Evolutionary conservation across 345 rosid genomes (phyloP).

Genomic region (Anacardium occidentale): DNA sequence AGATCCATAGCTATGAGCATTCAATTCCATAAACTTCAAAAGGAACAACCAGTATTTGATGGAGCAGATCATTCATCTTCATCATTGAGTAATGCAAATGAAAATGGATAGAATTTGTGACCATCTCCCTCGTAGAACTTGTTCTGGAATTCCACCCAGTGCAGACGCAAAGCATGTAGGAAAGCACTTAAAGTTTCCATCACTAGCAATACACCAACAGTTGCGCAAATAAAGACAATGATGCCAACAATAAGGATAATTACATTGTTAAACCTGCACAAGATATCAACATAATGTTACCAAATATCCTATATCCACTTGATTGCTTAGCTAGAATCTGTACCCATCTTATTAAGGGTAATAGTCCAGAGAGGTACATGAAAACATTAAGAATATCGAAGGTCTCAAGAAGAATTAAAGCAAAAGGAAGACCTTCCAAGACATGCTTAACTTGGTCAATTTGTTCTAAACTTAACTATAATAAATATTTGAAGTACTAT

Average conservation of each 20-base stretch:
- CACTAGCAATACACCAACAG: conserved; percentile 87
- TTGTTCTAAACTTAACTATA: background rate
- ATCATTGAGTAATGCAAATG: conserved; percentile 46
- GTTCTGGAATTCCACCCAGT: conserved; percentile 97
- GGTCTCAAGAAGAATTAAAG: background rate
- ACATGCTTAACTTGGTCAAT: background rate
- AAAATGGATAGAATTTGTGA: conserved; percentile 78
- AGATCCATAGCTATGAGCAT: conserved; percentile 27
- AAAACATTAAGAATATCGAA: background rate
- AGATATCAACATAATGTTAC: conserved; percentile 4
- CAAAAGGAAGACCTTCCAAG: background rate
- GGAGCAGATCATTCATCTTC: conserved; percentile 57
- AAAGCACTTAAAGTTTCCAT: conserved; percentile 99
- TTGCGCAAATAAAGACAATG: conserved; percentile 72
- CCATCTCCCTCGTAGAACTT: conserved; percentile 98
- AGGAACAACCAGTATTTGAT: conserved; percentile 7
- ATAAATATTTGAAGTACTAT: background rate
- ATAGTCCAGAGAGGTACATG: background rate
- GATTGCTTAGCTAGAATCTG: background rate
- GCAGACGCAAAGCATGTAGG: conserved; percentile 93
- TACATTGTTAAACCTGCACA: conserved; percentile 71
- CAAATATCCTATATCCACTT: background rate
- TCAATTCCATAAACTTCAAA: background rate
- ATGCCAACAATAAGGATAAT: conserved; percentile 63
- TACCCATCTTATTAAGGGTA: background rate